Evolutionary conservation across 139 green algal genomes (phyloP).

Genomic region (Astrephomene gubernaculifera): DNA sequence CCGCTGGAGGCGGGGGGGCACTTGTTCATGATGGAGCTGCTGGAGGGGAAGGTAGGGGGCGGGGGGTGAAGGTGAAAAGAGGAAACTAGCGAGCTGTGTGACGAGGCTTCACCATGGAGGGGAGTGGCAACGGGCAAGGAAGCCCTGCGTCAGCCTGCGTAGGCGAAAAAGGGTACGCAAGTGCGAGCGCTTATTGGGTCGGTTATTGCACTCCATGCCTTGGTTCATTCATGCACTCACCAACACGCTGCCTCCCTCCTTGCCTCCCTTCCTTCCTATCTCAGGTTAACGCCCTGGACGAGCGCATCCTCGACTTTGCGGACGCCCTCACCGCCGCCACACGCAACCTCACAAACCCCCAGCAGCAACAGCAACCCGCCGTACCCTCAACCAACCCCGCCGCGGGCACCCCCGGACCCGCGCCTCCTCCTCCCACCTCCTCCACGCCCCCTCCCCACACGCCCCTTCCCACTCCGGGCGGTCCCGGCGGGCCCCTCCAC

Average conservation of each 20-base stretch:
- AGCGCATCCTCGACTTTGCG: slow-evolving; percentile 55
- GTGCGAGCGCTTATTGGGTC: too few species aligned
- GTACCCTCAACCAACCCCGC: neutral
- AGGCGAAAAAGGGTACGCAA: too few species aligned
- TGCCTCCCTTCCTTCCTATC: too few species aligned
- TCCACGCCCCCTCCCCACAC: neutral
- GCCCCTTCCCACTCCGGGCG: neutral
- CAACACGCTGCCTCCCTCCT: too few species aligned
- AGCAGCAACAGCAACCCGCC: neutral
- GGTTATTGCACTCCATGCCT: too few species aligned
- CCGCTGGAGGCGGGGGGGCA: slow-evolving; percentile 13
- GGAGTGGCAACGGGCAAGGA: neutral
- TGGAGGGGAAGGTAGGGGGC: slow-evolving; percentile 50
- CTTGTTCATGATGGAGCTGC: slow-evolving; percentile 57
- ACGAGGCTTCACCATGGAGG: too few species aligned
- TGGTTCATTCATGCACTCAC: too few species aligned
- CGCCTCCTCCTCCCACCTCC: too few species aligned
- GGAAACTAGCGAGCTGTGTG: too few species aligned
- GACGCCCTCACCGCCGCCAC: slow-evolving; percentile 24
- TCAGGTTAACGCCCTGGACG: slow-evolving; percentile 46
- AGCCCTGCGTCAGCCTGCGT: too few species aligned
- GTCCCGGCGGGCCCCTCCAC: neutral
- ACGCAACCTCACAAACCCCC: neutral
- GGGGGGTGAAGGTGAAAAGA: too few species aligned
- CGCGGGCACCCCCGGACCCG: neutral